Base-by-base conservation (phyloP, 2,329 filamentous ascomycete genomes). In the Pseudocercospora fijiensis region DNA sequence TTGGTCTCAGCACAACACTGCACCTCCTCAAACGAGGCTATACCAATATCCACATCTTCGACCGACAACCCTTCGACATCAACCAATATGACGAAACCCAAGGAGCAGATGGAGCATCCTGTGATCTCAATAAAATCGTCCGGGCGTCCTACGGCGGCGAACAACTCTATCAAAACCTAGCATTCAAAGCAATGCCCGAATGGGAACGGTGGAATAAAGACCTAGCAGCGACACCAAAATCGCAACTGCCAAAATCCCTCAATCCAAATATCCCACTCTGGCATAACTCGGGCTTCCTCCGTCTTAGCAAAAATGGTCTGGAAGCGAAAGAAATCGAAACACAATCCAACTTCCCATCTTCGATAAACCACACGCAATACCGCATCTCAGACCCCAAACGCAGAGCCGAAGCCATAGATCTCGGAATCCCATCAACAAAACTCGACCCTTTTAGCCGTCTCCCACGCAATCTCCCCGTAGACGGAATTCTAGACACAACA, bases 1-100 rank as follows among this genome's bases (percentile, higher is more conserved):
- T 81, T 27, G 79, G 79, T 37, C 69, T 79, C 57, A 77, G 76
- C n/a, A 78, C 78, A 7, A 78, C 79, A 24, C 64, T 73, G 4
- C 70, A 73, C 43, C 70, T 74, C 8, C 60, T 69, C 18, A 58
- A 64, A 37, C 61, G 66, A 33, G 71, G 71, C 52, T 73, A 73
- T 43, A 67, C 61, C 4, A 71, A 72, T 58, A 65, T 74, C 13
- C 66, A 68, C 22, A 26, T 74, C 41, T 73, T 73, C 52, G 72
- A 85, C 59, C 73, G 73, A 10, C 69, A 72, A 33, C 61, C 58
- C 27, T 69, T 67, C 30, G 53, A 69, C 57, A 58, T 62, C 18
- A 69, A 67, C 30, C 63, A 67, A 18, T 72, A 71, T 55, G 62
- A 70, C 20, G 68, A 67, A 51, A 45, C 47, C 16, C 10, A 55